phyloP scores from a whole-genome alignment of 2,329 filamentous ascomycete species.

The Exophiala sideris region DNA sequence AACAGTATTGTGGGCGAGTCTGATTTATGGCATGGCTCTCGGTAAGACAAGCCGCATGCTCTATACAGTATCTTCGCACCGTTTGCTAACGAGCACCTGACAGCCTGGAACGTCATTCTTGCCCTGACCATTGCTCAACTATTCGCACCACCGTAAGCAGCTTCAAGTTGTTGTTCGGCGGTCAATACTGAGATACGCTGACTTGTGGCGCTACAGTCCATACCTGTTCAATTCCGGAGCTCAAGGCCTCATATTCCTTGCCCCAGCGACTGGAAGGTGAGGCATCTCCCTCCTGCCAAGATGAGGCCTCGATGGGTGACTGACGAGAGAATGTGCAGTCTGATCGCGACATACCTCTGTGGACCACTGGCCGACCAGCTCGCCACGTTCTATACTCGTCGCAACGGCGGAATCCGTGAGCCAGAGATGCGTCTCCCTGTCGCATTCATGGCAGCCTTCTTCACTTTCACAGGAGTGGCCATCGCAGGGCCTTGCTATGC shows the following conservation, averaged over 20 bases:
- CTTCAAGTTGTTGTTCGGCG: not conserved
- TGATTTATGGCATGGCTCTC: conserved; percentile 28
- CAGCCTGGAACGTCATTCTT: conserved; percentile 33
- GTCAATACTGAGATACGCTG: not conserved
- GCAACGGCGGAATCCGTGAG: conserved; percentile 55
- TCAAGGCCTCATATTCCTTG: conserved; percentile 30
- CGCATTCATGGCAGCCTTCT: conserved; percentile 54
- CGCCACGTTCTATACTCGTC: conserved; percentile 48
- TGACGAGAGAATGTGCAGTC: not conserved
- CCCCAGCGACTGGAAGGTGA: conserved; percentile 26
- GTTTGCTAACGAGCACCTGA: not conserved
- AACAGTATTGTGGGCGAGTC: conserved; percentile 30
- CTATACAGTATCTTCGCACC: not conserved
- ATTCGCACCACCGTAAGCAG: conserved; percentile 27
- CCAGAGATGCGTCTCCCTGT: conserved; percentile 57
- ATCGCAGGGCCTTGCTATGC: conserved; percentile 53
- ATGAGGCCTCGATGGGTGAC: not conserved
- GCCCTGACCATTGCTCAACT: conserved; percentile 29
- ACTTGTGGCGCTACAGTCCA: conserved; percentile 8
- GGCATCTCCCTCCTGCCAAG: not conserved
- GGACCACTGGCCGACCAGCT: conserved; percentile 57
- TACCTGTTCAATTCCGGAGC: conserved; percentile 27
- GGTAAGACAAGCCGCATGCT: conserved; percentile 1
- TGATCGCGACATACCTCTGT: conserved; percentile 35
- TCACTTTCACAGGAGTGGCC: conserved; percentile 58